Base-by-base conservation (phyloP, 495 filamentous ascomycete genomes). In the Penicillium crystallinum region DNA sequence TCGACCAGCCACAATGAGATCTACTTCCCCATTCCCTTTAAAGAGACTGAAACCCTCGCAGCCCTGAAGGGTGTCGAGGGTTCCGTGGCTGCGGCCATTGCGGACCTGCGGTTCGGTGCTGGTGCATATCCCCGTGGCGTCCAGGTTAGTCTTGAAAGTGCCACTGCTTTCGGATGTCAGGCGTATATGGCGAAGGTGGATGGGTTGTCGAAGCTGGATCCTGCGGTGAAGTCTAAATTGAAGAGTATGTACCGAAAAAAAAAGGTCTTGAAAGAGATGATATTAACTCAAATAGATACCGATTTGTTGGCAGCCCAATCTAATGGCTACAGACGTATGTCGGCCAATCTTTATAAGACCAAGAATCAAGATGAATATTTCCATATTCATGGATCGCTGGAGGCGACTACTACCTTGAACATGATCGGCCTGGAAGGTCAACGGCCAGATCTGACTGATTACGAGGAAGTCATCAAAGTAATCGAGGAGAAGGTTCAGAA, bases 321-420 rank as follows among this genome's bases (percentile, higher is more conserved):
- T 3, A 81, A 82, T 58, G 72, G 83, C 15, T 89, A 91, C 61
- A 80, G 86, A 29, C 81, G 87, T 33, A 77, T 90, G 57, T 87
- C 86, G 22, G 86, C 86, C 12, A 89, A 88, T 64, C 69, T 90
- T 11, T 91, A 90, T 70, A 76, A 78, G 52, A 90, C 86, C 5
- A 84, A 81, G 62, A 78, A 75, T 42, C 72, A 68, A 22, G 79
- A 75, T 38, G 76, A 85, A 58, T 91, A 77, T 62, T 90, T 85
- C 62, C 88, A 91, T 61, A 87, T 90, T 49, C 87, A 90, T 65
- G 87, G 87, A 25, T 90, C 87, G 1, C 65, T 91, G 10, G 84
- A 89, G 52, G 87, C 87, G 15, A 79, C 75, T 10, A 80, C 75
- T 6, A 85, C 85, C 3, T 69, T 90, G 46, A 71, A 80, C 42